phyloP scores from a whole-genome alignment of 208 protist species.

The Naegleria lovaniensis region DNA sequence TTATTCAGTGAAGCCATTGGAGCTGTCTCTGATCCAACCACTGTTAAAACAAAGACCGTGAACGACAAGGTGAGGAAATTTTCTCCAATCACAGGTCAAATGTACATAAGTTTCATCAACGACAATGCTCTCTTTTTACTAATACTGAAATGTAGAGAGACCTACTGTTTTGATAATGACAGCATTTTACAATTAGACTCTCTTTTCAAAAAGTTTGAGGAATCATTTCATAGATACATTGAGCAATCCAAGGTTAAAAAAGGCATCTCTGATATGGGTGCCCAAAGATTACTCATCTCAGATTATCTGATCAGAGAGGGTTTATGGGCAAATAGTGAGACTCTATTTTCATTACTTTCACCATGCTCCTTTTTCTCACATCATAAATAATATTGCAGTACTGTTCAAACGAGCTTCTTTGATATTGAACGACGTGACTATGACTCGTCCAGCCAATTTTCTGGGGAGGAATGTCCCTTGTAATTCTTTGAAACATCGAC shows the following conservation, averaged over 20 bases:
- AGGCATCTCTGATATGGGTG: background rate
- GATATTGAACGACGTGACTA: too few species aligned
- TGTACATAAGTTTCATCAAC: background rate
- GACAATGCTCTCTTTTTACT: background rate
- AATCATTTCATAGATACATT: background rate
- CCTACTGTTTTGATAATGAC: background rate
- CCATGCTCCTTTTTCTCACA: too few species aligned
- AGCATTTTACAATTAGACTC: background rate
- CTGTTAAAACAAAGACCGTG: background rate
- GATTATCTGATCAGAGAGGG: background rate
- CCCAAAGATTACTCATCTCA: background rate
- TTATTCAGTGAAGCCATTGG: background rate
- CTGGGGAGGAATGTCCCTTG: too few species aligned
- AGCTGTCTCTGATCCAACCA: background rate
- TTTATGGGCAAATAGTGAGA: background rate
- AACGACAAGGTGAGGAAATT: background rate
- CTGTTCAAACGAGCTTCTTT: too few species aligned
- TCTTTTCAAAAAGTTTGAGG: background rate
- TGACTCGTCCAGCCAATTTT: too few species aligned
- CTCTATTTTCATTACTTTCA: background rate
- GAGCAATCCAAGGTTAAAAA: background rate
- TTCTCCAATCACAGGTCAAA: background rate
- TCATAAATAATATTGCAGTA: too few species aligned
- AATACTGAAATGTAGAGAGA: background rate
- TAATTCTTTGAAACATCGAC: too few species aligned